Conservation (phyloP, 768 basidiomycete species). For the Kwoniella europaea region DNA sequence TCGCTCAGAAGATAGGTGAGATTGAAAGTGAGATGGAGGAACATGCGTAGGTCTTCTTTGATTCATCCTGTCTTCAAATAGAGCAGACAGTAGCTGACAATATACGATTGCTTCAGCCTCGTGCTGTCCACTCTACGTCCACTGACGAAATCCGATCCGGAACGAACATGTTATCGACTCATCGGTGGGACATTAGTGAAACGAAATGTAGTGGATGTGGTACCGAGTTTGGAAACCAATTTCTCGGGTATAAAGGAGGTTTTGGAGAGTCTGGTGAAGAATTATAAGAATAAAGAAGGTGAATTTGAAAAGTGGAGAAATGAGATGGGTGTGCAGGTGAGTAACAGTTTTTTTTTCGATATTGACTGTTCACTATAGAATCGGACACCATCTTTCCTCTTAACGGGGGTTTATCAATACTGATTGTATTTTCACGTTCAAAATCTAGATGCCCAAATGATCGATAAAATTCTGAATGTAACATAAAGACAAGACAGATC, state of each 20-base stretch:
- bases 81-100: background rate
- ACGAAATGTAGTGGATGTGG: constrained; percentile 91
- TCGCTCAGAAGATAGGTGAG: constrained; percentile 94
- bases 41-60: constrained; percentile 69
- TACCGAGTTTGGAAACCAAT: constrained; percentile 83
- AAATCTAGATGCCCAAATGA: constrained; percentile 26
- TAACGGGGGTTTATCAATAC: background rate
- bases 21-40: constrained; percentile 95
- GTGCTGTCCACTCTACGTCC: constrained; percentile 87
- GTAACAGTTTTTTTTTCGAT: constrained; percentile 13
- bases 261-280: constrained; percentile 74
- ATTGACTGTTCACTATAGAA: too few relatives aligned
- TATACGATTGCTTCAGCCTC: constrained; percentile 63
- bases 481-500: background rate
- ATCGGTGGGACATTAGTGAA: constrained; percentile 96
- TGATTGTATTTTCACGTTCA: background rate
- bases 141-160: constrained; percentile 77
- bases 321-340: constrained; percentile 65
- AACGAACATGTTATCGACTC: constrained; percentile 93
- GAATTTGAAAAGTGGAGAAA: constrained; percentile 55
- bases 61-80: background rate
- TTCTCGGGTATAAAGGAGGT: constrained; percentile 73
- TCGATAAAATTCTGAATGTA: background rate
- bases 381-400: background rate
- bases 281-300: constrained; percentile 69